These are phyloP conservation scores for Suillus brevipes DNA, from an alignment of 768 basidiomycete genomes.

Conservation along the genomic window DNA sequence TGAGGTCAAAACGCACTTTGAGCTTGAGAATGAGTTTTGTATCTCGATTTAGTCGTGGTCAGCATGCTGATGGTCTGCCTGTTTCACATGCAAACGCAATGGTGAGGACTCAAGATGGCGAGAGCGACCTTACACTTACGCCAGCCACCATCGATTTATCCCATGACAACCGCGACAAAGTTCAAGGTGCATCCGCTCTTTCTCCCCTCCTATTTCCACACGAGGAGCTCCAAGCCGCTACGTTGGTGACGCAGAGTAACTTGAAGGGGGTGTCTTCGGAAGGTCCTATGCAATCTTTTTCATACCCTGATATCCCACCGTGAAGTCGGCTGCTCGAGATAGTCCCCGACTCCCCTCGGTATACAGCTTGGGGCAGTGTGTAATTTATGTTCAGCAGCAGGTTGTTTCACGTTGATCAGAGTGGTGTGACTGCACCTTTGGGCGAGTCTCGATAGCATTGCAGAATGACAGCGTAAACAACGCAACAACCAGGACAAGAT, in stretches of 20 bases:
- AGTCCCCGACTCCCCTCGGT: neutral
- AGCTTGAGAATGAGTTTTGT: neutral
- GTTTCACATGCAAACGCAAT: neutral
- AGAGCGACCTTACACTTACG: neutral
- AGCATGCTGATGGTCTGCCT: neutral
- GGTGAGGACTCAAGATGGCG: neutral
- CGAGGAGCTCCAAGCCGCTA: conserved; percentile 80
- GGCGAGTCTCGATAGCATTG: neutral
- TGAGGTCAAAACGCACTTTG: neutral
- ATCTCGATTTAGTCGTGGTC: neutral
- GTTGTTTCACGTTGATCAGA: neutral
- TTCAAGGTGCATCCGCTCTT: neutral
- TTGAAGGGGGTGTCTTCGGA: conserved; percentile 22
- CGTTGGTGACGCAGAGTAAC: conserved; percentile 80
- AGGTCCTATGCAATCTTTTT: neutral
- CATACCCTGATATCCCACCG: neutral
- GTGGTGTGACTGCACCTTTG: neutral
- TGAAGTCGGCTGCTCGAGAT: neutral
- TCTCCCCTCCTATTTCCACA: conserved; percentile 1
- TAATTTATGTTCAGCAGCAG: neutral
- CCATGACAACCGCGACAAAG: neutral
- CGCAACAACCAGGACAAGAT: neutral
- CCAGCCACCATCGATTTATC: neutral
- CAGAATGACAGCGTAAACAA: neutral
- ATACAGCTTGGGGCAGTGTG: neutral